Base-by-base conservation (phyloP, 2,329 filamentous ascomycete species). In the Paracorniculantispora psalliotae region DNA sequence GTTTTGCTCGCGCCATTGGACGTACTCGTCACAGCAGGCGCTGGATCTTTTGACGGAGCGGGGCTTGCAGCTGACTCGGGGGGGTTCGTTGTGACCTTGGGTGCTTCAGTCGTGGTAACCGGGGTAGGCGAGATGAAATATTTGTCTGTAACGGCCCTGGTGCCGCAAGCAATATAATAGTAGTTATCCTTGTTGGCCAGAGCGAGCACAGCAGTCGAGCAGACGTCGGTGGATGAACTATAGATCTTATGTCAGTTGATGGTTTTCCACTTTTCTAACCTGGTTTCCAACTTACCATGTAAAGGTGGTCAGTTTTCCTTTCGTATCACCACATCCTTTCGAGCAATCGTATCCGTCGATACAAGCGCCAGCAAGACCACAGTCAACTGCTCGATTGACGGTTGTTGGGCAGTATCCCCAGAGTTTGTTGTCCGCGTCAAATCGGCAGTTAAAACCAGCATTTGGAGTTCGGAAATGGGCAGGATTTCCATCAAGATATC, bases 91-190 rank as follows among this genome's bases (percentile, higher is more conserved):
- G n/a, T n/a, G n/a, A n/a, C n/a, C n/a, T n/a, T n/a, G n/a, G n/a
- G n/a, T n/a, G n/a, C n/a, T n/a, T n/a, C n/a, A n/a, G 39, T 26
- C 1, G 61, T 25, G 0, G 63, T 57, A 8, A 53, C 57, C 0
- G 55, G 19, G n/a, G 64, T 64, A 1, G 65, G 66, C 0, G 63
- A 61, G 9, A 64, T 59, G 44, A 63, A 37, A 30, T 63, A 68
- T 21, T 65, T 67, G 26, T 72, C 63, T 2, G 67, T 68, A 4
- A 51, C 62, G 9, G 66, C 64, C 44, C 55, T 62, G 2, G 59
- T 59, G 4, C 68, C 73, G 35, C 73, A 75, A 6, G 71, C 70
- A 19, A 73, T 66, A 37, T 75, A 74, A 0, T 69, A 67, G 44
- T 74, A 75, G 9, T 66, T 69, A 19, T 72, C 66, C 55, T 69